phyloP scores from a whole-genome alignment of 805 yeast species.

The Spathaspora sp. region DNA sequence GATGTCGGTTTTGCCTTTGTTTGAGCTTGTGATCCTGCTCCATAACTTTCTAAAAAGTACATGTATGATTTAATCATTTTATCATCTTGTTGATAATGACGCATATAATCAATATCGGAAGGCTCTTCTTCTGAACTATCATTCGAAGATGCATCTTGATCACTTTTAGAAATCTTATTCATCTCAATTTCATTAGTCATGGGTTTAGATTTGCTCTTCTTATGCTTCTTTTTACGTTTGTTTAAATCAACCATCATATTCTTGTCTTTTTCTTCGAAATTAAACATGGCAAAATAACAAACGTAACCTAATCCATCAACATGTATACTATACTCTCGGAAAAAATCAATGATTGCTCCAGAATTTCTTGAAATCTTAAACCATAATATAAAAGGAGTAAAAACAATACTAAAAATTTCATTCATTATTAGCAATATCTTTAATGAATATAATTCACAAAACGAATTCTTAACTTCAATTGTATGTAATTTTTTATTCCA shows the following conservation, averaged over 20 bases:
- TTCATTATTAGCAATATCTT: constrained; percentile 65
- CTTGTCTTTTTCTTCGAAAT: constrained; percentile 58
- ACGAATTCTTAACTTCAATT: constrained; percentile 77
- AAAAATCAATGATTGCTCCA: constrained; percentile 81
- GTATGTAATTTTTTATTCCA: constrained; percentile 90
- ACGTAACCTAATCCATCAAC: constrained; percentile 95
- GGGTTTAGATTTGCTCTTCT: neutral
- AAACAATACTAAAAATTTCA: constrained; percentile 75
- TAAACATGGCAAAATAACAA: constrained; percentile 91
- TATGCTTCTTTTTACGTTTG: constrained; percentile 11
- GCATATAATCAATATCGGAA: constrained; percentile 8
- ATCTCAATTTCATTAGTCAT: constrained; percentile 12
- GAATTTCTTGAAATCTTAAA: constrained; percentile 70
- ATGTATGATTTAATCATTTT: constrained; percentile 91
- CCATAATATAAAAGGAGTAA: constrained; percentile 91
- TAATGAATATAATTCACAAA: constrained; percentile 73
- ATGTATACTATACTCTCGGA: constrained; percentile 83
- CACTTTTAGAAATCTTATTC: constrained; percentile 12
- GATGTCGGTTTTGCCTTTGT: neutral
- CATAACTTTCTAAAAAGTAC: constrained; percentile 84
- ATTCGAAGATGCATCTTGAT: constrained; percentile 13
- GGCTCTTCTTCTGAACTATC: constrained; percentile 16
- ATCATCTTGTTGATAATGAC: constrained; percentile 52
- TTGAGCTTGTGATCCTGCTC: constrained; percentile 8
- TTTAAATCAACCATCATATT: constrained; percentile 37